Percentiles rank a stretch among this genome's conserved stretches.
These are phyloP conservation scores for Fragaria vesca DNA, from an alignment of 306 rosid species.

Conservation along the genomic window DNA sequence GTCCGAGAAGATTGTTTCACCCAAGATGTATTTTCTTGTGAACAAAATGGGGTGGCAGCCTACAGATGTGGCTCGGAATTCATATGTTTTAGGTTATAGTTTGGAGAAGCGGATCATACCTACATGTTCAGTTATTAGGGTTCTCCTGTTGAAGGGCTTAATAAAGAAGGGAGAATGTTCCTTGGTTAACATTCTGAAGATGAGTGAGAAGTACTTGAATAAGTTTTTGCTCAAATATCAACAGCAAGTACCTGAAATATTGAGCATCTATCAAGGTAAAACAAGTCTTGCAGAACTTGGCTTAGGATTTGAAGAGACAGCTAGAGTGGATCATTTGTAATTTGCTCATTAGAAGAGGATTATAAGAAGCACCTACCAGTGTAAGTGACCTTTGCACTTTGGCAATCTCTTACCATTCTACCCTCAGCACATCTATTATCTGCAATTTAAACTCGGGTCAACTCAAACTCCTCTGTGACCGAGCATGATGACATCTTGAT, in stretches of 20 bases:
- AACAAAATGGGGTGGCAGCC: slow-evolving; percentile 6
- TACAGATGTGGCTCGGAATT: not conserved
- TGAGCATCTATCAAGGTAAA: not conserved
- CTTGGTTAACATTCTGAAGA: not conserved
- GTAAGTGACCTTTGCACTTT: not conserved
- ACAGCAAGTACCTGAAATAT: not conserved
- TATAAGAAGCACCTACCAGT: not conserved
- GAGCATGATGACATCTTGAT: not conserved
- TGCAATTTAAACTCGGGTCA: not conserved
- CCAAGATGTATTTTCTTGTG: slow-evolving; percentile 3
- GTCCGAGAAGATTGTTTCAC: not conserved
- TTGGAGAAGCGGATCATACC: slow-evolving; percentile 12
- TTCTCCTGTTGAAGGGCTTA: slow-evolving; percentile 2
- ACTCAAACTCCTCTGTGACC: not conserved
- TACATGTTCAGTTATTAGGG: not conserved
- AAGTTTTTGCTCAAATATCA: not conserved
- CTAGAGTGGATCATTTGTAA: not conserved
- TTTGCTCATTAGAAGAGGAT: not conserved
- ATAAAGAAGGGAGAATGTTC: not conserved
- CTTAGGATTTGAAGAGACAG: not conserved
- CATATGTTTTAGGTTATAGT: not conserved
- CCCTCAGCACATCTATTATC: not conserved
- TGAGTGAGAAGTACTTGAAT: not conserved
- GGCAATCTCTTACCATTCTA: not conserved
- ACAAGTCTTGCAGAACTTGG: not conserved